Percentiles rank a stretch among this genome's conserved stretches.
Conservation (phyloP, 2,329 filamentous ascomycete genomes). For the Dactylellina leptospora region DNA sequence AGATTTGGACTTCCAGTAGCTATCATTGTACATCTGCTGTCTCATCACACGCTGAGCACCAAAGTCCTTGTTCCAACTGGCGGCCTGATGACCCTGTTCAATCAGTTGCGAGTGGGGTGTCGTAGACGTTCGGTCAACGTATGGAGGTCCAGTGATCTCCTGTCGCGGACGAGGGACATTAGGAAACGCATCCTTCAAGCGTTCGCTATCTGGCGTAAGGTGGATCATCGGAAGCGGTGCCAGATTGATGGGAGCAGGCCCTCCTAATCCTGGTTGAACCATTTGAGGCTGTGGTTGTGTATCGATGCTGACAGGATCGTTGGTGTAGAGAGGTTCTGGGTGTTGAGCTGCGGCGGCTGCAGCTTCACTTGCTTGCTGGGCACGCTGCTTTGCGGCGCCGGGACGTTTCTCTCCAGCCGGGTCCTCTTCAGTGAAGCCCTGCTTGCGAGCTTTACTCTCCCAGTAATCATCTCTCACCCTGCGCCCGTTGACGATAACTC, state of each 20-base stretch:
- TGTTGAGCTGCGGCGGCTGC: constrained; percentile 77
- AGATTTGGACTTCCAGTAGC: constrained; percentile 76
- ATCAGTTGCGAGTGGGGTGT: constrained; percentile 80
- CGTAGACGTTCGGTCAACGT: constrained; percentile 84
- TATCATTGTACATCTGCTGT: constrained; percentile 76
- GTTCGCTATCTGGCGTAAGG: constrained; percentile 77
- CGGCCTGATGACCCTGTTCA: constrained; percentile 84
- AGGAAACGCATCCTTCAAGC: constrained; percentile 81
- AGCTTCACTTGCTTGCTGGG: constrained; percentile 55
- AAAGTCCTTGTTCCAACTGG: constrained; percentile 87
- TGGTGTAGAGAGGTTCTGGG: constrained; percentile 88
- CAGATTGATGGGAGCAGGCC: constrained; percentile 70
- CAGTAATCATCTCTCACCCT: constrained; percentile 97
- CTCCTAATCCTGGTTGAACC: constrained; percentile 76
- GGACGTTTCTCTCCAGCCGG: constrained; percentile 94
- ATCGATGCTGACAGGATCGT: constrained; percentile 72
- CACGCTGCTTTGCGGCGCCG: constrained; percentile 75
- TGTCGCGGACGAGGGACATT: constrained; percentile 82
- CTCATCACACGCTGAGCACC: constrained; percentile 82
- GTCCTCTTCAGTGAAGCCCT: constrained; percentile 97
- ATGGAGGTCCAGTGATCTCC: constrained; percentile 85
- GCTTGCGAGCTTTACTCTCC: constrained; percentile 95
- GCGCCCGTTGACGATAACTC: constrained; percentile 87
- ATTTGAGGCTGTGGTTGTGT: constrained; percentile 74
- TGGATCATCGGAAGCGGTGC: constrained; percentile 86